Percentiles rank a stretch among this genome's conserved stretches.
phyloP scores from a whole-genome alignment of 495 filamentous ascomycete species.

The Penicillium roqueforti region DNA sequence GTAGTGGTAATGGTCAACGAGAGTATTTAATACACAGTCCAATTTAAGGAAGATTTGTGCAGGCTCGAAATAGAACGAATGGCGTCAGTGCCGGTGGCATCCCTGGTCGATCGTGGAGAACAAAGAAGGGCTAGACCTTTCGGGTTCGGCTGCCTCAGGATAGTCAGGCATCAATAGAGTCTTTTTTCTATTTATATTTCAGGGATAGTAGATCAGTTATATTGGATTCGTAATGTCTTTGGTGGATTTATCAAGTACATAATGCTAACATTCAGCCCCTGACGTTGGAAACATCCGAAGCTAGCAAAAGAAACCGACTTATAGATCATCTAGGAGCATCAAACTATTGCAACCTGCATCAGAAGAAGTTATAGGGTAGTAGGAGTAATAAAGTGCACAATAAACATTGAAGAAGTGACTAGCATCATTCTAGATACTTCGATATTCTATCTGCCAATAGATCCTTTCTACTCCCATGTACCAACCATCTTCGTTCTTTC shows the following conservation, averaged over 20 bases:
- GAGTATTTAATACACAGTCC: conserved; percentile 5
- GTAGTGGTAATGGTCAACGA: not conserved
- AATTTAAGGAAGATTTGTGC: conserved; percentile 9
- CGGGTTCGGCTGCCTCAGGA: conserved; percentile 10
- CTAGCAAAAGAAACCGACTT: no score
- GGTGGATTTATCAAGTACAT: no score
- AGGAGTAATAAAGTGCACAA: no score
- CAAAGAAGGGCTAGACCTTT: conserved; percentile 20
- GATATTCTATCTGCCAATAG: no score
- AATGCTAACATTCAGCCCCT: no score
- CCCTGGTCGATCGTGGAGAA: conserved; percentile 31
- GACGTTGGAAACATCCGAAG: no score
- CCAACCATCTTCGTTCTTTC: not conserved
- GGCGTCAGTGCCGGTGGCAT: conserved; percentile 23
- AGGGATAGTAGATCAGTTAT: no score
- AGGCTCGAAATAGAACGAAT: conserved; percentile 15
- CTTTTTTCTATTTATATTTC: not conserved
- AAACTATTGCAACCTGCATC: not conserved
- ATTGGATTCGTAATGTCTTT: no score
- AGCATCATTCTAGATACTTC: no score
- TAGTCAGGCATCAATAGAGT: not conserved
- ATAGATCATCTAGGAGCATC: not conserved
- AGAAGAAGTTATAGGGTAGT: not conserved
- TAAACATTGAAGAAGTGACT: no score
- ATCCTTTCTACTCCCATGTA: not conserved